A percentile compares a stretch with the other conserved stretches of the same genome.
phyloP scores from a whole-genome alignment of 2,329 filamentous ascomycete species.

The Colletotrichum australisinense region DNA sequence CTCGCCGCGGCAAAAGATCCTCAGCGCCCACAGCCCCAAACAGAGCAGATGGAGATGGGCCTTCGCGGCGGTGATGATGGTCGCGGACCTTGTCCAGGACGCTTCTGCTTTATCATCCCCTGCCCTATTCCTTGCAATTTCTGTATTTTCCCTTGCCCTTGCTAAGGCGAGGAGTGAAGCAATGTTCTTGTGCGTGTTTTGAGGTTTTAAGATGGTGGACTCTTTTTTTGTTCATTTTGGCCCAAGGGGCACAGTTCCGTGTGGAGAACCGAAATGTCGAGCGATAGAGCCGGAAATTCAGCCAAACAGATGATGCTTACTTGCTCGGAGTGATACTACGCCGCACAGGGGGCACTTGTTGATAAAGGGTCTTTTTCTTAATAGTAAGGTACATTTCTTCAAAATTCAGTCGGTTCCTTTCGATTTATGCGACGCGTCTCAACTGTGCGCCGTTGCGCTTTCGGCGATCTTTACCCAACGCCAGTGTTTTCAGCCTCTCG shows the following conservation, averaged over 20 bases:
- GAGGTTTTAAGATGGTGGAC: not conserved
- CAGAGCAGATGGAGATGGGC: not conserved
- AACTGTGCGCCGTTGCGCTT: not conserved
- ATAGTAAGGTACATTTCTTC: not conserved
- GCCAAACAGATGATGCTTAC: not conserved
- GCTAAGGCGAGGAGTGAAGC: conserved; percentile 28
- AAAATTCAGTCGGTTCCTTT: not conserved
- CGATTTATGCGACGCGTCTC: not conserved
- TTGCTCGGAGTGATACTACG: not conserved
- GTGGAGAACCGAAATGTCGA: not conserved
- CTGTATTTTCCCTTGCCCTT: conserved; percentile 45
- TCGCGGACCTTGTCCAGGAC: conserved; percentile 44
- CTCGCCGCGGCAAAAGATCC: not conserved
- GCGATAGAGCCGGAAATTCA: not conserved
- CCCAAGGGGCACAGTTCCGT: not conserved
- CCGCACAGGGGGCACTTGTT: not conserved
- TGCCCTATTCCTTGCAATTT: conserved; percentile 50
- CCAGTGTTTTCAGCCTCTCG: not conserved
- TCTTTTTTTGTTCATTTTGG: not conserved
- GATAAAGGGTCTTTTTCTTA: not conserved
- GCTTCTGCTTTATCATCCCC: conserved; percentile 52
- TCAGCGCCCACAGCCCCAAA: not conserved
- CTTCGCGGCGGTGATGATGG: not conserved
- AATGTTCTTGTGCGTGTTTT: not conserved
- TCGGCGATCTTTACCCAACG: not conserved